phyloP scores from a whole-genome alignment of 805 yeast species.

The Wickerhamomyces bisporus region DNA sequence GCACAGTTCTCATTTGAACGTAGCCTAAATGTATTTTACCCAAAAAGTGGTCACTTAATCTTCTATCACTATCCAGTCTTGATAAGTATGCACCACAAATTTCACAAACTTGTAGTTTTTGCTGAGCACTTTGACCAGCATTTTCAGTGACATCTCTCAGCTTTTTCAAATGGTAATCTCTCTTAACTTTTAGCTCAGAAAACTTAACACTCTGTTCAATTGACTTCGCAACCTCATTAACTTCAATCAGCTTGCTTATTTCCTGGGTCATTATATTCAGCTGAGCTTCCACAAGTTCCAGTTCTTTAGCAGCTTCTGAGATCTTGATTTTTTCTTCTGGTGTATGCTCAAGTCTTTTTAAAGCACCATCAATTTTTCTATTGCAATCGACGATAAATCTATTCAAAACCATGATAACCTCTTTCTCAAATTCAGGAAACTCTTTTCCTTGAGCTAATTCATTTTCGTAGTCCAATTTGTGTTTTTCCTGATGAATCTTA shows the following conservation, averaged over 20 bases:
- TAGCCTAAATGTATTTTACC: constrained; percentile 87
- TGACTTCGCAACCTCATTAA: constrained; percentile 47
- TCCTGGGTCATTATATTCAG: constrained; percentile 68
- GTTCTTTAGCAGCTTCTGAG: constrained; percentile 45
- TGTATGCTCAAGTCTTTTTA: constrained; percentile 62
- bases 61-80: constrained; percentile 77
- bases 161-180: constrained; percentile 49
- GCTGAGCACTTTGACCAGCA: constrained; percentile 82
- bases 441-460: constrained; percentile 35
- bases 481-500: constrained; percentile 66
- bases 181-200: constrained; percentile 39
- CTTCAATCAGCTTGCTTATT: constrained; percentile 44
- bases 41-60: constrained; percentile 83
- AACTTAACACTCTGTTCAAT: constrained; percentile 43
- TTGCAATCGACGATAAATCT: constrained; percentile 63
- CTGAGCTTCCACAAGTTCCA: constrained; percentile 56
- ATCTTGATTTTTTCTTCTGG: constrained; percentile 66
- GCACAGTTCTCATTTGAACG: constrained; percentile 58
- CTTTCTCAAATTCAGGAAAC: constrained; percentile 42
- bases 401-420: constrained; percentile 41
- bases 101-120: constrained; percentile 84
- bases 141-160: constrained; percentile 61
- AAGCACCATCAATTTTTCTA: constrained; percentile 55
- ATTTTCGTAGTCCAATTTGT: constrained; percentile 63
- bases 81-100: constrained; percentile 88